Evolutionary conservation across 2,329 filamentous ascomycete species (phyloP).

Genomic region (Xenosphaeropsis pyriputrescens): DNA sequence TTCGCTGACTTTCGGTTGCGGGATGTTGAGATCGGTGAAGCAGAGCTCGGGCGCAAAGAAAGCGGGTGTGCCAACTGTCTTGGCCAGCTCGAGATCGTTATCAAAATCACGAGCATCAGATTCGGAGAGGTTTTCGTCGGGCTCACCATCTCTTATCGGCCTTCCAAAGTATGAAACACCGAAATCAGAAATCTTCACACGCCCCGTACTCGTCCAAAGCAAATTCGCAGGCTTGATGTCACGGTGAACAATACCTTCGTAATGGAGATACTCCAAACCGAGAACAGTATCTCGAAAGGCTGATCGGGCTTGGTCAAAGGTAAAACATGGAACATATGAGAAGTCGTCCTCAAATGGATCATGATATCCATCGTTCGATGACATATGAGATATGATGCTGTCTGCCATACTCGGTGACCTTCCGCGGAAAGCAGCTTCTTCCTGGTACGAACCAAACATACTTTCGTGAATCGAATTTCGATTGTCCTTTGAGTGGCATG

Average conservation of each 20-base stretch:
- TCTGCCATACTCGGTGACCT: slow-evolving; percentile 71
- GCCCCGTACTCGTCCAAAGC: slow-evolving; percentile 69
- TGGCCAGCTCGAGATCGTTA: slow-evolving; percentile 89
- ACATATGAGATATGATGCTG: slow-evolving; percentile 59
- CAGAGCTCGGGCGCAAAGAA: slow-evolving; percentile 97
- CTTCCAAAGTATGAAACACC: slow-evolving; percentile 94
- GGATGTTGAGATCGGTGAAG: slow-evolving; percentile 61
- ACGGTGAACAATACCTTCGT: slow-evolving; percentile 70
- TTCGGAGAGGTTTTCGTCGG: slow-evolving; percentile 59
- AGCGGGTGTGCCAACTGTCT: slow-evolving; percentile 92
- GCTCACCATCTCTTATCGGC: slow-evolving; percentile 69
- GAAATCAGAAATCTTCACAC: slow-evolving; percentile 97
- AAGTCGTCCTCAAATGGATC: slow-evolving; percentile 72
- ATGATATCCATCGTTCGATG: slow-evolving; percentile 45
- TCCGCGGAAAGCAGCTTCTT: slow-evolving; percentile 42
- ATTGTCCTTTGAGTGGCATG: slow-evolving; percentile 33
- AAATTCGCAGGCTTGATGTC: slow-evolving; percentile 87
- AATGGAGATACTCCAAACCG: slow-evolving; percentile 85
- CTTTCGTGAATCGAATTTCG: slow-evolving; percentile 49
- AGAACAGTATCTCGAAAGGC: slow-evolving; percentile 88
- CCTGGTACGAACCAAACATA: slow-evolving; percentile 58
- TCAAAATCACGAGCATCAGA: slow-evolving; percentile 79
- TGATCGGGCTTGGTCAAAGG: slow-evolving; percentile 64
- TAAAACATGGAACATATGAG: slow-evolving; percentile 87
- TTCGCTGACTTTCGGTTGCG: slow-evolving; percentile 68